Base-by-base conservation (phyloP, 2,329 filamentous ascomycete genomes). In the Colletotrichum euphorbiae region DNA sequence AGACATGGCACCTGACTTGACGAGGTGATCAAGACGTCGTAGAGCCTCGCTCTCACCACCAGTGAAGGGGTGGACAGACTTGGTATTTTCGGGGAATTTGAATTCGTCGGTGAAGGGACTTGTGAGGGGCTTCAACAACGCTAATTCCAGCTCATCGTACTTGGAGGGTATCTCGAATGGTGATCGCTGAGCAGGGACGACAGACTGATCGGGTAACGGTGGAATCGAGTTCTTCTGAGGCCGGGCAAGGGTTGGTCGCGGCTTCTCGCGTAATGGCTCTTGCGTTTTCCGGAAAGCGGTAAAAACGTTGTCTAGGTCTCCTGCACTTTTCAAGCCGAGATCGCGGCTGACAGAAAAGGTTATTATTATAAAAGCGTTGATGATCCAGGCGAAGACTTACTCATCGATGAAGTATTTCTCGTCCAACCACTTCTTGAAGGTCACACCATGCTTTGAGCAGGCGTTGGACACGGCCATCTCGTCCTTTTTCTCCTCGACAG, bases 391-490 rank as follows among this genome's bases (percentile, higher is more conserved):
- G 7, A 13, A 6, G 24, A 86, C 91, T 79, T 81, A 94, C 92
- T 94, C 91, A 73, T 94, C 90, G 57, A 94, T 83, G 68, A 90
- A 90, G 72, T 92, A 94, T 75, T 94, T 95, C 77, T 94, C 92
- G 72, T 95, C 92, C 0, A 79, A 77, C 87, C 89, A 94, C 1
- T 89, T 67, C 75, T 87, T 86, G 75, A 93, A 92, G 1, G 88
- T 83, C 4, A 89, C 81, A 0, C 81, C 82, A 3, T 83, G 78
- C 12, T 83, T 76, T 21, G 84, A 78, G 62, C 91, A 89, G 0
- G 87, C 74, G 0, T 80, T 75, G 31, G 83, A 81, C 2, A 93
- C 81, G 0, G 80, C 80, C 21, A 81, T 77, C 72, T 93, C 89
- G 61, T 94, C 91, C 4, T 80, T 77, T 65, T 85, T 84, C 75